Percentiles rank a stretch among this genome's conserved stretches.
phyloP scores from a whole-genome alignment of 345 rosid species.

The Brassica napus region Da-Ae NC_063436.1:30614501-30615000 shows the following conservation, averaged over 20 bases:
- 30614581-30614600: not conserved
- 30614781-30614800: conserved; percentile 34
- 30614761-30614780: conserved; percentile 29
- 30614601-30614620: not conserved
- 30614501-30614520: not conserved
- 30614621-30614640: not conserved
- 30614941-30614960: conserved; percentile 23
- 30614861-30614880: not conserved
- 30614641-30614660: not conserved
- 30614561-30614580: not conserved
- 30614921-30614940: conserved; percentile 29
- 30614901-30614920: conserved; percentile 38
- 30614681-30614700: conserved; percentile 4
- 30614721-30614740: not conserved
- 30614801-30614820: conserved; percentile 37
- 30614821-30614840: conserved; percentile 27
- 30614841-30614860: conserved; percentile 29
- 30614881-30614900: conserved; percentile 29
- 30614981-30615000: conserved; percentile 7
- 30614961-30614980: conserved; percentile 24
- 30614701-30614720: conserved; percentile 7
- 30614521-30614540: no score
- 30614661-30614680: not conserved
- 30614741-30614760: not conserved
- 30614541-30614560: not conserved